phyloP scores from a whole-genome alignment of 495 filamentous ascomycete species.

The Penicillium paxilli region DNA sequence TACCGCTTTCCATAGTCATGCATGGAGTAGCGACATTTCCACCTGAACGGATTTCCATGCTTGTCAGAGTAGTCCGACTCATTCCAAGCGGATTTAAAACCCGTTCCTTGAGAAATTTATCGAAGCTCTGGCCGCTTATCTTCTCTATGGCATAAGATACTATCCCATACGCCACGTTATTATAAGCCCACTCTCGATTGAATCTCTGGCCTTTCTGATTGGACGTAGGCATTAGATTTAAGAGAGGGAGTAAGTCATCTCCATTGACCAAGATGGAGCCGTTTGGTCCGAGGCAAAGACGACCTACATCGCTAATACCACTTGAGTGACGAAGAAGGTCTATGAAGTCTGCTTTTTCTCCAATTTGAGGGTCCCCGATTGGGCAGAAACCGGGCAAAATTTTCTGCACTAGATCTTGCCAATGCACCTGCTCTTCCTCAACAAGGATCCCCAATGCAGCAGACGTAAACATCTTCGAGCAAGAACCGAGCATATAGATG shows the following conservation, averaged over 20 bases:
- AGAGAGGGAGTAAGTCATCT: slow-evolving; percentile 25
- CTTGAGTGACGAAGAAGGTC: slow-evolving; percentile 48
- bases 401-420: slow-evolving; percentile 18
- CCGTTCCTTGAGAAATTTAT: slow-evolving; percentile 35
- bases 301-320: slow-evolving; percentile 32
- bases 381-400: slow-evolving; percentile 26
- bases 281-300: slow-evolving; percentile 21
- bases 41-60: slow-evolving; percentile 1
- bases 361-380: slow-evolving; percentile 11
- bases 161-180: slow-evolving; percentile 46
- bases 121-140: slow-evolving; percentile 39
- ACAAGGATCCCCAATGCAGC: slow-evolving; percentile 35
- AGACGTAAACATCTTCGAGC: slow-evolving; percentile 37
- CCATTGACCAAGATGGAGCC: slow-evolving; percentile 4
- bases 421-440: slow-evolving; percentile 21
- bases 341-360: slow-evolving; percentile 39
- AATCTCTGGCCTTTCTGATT: slow-evolving; percentile 20
- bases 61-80: slow-evolving; percentile 9
- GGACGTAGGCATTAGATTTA: slow-evolving; percentile 30
- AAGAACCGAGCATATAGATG: slow-evolving; percentile 36
- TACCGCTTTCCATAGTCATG: slow-evolving; percentile 3
- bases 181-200: slow-evolving; percentile 36
- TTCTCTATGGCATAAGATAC: slow-evolving; percentile 41
- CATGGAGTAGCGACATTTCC: slow-evolving; percentile 12
- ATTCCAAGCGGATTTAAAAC: slow-evolving; percentile 44